These are phyloP conservation scores for Mycosphaerella arachidis DNA, from an alignment of 2,329 filamentous ascomycete genomes.

Conservation along the genomic window DNA sequence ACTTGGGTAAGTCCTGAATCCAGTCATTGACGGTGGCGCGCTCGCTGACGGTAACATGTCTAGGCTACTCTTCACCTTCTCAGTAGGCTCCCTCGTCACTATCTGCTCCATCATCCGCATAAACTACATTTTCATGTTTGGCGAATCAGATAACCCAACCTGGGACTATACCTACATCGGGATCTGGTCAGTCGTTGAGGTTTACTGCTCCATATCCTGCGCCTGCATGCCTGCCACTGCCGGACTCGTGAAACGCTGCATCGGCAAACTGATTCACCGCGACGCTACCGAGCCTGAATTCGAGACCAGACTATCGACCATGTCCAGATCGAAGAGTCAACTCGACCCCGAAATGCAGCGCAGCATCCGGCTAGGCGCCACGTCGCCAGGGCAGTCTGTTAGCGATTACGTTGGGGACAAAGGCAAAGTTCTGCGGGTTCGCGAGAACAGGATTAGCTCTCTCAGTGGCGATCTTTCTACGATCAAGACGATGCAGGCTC, in stretches of 20 bases:
- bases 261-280: not conserved
- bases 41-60: not conserved
- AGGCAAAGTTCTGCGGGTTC: not conserved
- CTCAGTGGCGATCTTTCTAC: not conserved
- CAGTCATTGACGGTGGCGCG: not conserved
- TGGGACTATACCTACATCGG: slow-evolving; percentile 19
- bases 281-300: not conserved
- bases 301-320: not conserved
- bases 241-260: slow-evolving; percentile 12
- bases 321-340: not conserved
- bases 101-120: not conserved
- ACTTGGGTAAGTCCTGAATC: slow-evolving; percentile 8
- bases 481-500: not conserved
- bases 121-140: not conserved
- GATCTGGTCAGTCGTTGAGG: slow-evolving; percentile 21
- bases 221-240: slow-evolving; percentile 20
- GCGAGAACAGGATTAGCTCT: not conserved
- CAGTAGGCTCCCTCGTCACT: not conserved
- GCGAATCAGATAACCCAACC: slow-evolving; percentile 12
- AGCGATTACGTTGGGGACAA: not conserved
- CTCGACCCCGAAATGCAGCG: not conserved
- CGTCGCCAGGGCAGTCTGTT: not conserved
- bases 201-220: slow-evolving; percentile 20
- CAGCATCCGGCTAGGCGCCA: not conserved
- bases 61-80: not conserved